Evolutionary conservation across 2,329 filamentous ascomycete genomes (phyloP).

Genomic region (Leptographium procerum): DNA sequence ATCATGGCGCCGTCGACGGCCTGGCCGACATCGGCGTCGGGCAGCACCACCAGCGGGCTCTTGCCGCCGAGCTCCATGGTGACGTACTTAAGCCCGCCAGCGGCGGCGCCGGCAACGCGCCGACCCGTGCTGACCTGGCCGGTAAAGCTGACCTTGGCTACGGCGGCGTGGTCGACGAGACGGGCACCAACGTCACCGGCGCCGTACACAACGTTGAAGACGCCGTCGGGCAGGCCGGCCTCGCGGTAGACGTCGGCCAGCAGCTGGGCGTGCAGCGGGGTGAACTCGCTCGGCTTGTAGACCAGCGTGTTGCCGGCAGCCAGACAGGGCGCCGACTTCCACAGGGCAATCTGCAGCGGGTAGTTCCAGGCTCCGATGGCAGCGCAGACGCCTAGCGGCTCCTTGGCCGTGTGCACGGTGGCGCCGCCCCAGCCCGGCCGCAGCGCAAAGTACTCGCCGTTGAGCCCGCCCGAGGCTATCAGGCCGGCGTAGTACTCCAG

Average conservation of each 20-base stretch:
- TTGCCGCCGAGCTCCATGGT: conserved; percentile 64
- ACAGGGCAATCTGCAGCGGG: conserved; percentile 23
- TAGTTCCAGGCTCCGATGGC: conserved; percentile 30
- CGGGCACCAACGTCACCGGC: conserved; percentile 20
- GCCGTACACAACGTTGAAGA: conserved; percentile 30
- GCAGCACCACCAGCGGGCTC: conserved; percentile 57
- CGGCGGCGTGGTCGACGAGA: conserved; percentile 11
- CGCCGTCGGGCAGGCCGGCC: conserved; percentile 32
- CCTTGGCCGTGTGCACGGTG: conserved; percentile 25
- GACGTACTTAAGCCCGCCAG: conserved; percentile 52
- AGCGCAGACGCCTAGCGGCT: conserved; percentile 21
- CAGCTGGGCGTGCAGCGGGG: conserved; percentile 24
- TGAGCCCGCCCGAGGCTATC: conserved; percentile 15
- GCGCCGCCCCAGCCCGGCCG: conserved; percentile 32
- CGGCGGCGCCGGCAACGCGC: conserved; percentile 51
- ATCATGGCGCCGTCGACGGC: conserved; percentile 89
- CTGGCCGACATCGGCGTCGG: conserved; percentile 64
- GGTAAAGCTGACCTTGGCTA: conserved; percentile 60
- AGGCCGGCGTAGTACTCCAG: conserved; percentile 31
- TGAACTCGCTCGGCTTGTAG: conserved; percentile 32
- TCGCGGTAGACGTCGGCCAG: conserved; percentile 26
- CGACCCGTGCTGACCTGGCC: conserved; percentile 56
- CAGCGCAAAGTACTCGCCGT: conserved; percentile 25
- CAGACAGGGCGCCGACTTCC: conserved; percentile 31
- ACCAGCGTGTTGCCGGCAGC: conserved; percentile 32